These are phyloP conservation scores for Tolypocladium nubicola DNA, from an alignment of 2,329 filamentous ascomycete genomes.

Conservation along the genomic window DNA sequence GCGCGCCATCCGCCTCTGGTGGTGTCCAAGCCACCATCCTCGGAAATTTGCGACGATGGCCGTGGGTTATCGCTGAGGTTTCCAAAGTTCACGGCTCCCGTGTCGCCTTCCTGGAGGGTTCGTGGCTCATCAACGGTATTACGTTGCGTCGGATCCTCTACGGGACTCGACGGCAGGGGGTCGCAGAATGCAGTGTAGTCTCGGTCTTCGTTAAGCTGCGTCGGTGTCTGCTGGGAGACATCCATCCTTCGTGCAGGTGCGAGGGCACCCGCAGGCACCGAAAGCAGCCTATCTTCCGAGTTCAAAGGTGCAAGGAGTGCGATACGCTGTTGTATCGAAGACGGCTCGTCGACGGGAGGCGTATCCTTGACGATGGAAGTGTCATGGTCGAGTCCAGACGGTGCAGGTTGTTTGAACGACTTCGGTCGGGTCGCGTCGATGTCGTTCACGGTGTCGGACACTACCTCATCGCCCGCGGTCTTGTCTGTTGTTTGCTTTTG, in stretches of 20 bases:
- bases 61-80: constrained; percentile 22
- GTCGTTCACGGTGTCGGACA: background rate
- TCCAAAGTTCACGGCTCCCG: constrained; percentile 37
- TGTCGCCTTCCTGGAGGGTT: constrained; percentile 35
- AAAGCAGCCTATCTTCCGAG: background rate
- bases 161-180: constrained; percentile 16
- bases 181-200: constrained; percentile 39
- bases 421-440: background rate
- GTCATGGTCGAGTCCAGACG: background rate
- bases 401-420: background rate
- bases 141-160: constrained; percentile 13
- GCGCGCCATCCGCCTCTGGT: constrained; percentile 28
- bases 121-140: constrained; percentile 18
- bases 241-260: constrained; percentile 21
- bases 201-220: constrained; percentile 44
- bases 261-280: background rate
- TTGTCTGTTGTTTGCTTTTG: constrained; percentile 1
- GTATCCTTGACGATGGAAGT: background rate
- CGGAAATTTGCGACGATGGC: constrained; percentile 30
- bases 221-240: constrained; percentile 41
- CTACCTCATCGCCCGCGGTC: background rate
- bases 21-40: constrained; percentile 28
- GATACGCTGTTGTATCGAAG: background rate
- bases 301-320: background rate
- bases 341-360: background rate